Evolutionary conservation across 208 protist genomes (phyloP), one percentile per base, ranked within the genome.

Genomic region (Leishmania gerbilli): DNA sequence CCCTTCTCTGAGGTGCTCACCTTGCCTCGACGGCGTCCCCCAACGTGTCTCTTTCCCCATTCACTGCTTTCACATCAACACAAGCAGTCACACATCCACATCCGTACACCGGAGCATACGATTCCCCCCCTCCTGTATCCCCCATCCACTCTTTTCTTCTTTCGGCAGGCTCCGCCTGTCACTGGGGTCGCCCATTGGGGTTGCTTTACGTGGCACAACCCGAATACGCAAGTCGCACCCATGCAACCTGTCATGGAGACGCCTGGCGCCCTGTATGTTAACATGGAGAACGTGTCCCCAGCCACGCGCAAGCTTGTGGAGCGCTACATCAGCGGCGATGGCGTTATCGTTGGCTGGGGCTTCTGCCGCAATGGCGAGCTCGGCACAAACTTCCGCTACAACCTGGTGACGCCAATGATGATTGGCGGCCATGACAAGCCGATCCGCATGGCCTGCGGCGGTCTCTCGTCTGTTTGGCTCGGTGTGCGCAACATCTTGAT

Each of bases 281-380:
- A 85, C 71, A 74, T 87, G 55, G 84, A 82, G 19, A 72, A 85
- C 34, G 82, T 67, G 13, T 76, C 83, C 8, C 51, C 65, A 65
- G 69, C 74, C 34, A 64, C 83, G 17, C 76, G 72, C 21, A 81
- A 84, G 15, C 62, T 95, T 0, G 58, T 96, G 21, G 79, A 83
- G 64, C 88, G 90, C 27, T 96, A 90, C 84, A 84, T 92, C 71
- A 79, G 84, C 62, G 83, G 74, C 65, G 93, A 96, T 56, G 93
- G 93, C 76, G 90, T 95, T 37, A 88, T 94, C 45, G 84, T 96
- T 6, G 93, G 93, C 58, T 96, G 93, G 91, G 93, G 93, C 42
- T 76, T 90, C 42, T 89, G 86, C 83, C 85, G 90, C 51, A 86
- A 93, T 65, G 93, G 93, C 53, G 89, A 96, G 77, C 88, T 96